These are phyloP conservation scores for Candida sanyiensis DNA, from an alignment of 805 yeast genomes.

Conservation along the genomic window DNA sequence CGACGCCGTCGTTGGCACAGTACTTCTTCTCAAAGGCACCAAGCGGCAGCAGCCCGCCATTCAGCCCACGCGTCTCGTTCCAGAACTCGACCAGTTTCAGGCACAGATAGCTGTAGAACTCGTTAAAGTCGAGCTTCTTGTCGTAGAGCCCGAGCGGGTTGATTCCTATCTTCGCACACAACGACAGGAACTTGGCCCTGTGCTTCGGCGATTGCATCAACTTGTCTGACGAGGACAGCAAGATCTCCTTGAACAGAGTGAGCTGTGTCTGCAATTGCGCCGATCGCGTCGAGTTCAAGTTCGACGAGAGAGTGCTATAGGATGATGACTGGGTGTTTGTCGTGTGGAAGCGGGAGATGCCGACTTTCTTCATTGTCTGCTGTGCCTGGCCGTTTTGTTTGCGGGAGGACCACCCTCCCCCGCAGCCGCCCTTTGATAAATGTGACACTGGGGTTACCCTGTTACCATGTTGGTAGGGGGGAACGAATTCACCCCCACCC, in stretches of 20 bases:
- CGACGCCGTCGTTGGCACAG: conserved; percentile 1
- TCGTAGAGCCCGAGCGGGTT: conserved; percentile 10
- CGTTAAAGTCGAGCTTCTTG: conserved; percentile 4
- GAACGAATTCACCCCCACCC: no score
- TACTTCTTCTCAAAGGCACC: conserved; percentile 8
- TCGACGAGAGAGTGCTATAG: conserved; percentile 6
- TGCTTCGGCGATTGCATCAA: conserved; percentile 7
- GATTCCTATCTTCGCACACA: conserved; percentile 9
- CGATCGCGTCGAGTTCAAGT: conserved; percentile 3
- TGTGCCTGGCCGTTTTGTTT: no score
- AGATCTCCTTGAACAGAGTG: conserved; percentile 9
- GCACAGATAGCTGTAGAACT: conserved; percentile 9
- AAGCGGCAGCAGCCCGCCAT: conserved; percentile 8
- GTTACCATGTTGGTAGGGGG: no score
- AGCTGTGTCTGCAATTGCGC: conserved; percentile 8
- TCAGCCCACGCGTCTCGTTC: conserved; percentile 11
- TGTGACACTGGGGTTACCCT: no score
- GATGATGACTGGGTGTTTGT: conserved; percentile 6
- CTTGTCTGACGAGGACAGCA: conserved; percentile 8
- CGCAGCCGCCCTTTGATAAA: no score
- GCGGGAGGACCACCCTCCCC: no score
- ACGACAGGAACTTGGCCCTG: conserved; percentile 7
- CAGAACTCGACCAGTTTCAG: conserved; percentile 10
- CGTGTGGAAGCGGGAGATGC: conserved; percentile 8
- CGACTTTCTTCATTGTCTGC: conserved; percentile 9